phyloP scores from a whole-genome alignment of 2,329 filamentous ascomycete genomes.

The Alternaria incomplexa region DNA sequence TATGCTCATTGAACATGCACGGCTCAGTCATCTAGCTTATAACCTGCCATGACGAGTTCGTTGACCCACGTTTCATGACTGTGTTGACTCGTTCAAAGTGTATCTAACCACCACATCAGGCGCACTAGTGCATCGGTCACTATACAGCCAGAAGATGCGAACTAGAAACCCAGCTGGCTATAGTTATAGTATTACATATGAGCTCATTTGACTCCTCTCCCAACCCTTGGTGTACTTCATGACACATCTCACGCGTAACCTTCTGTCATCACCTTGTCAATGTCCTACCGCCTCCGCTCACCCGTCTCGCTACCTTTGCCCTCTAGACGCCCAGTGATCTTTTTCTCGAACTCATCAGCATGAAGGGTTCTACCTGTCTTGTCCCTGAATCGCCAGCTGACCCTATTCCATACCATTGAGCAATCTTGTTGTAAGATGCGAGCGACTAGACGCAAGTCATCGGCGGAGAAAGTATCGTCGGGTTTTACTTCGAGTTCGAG shows the following conservation, averaged over 20 bases:
- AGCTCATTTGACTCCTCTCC: background rate
- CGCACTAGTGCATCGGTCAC: background rate
- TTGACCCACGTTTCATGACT: background rate
- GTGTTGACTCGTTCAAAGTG: background rate
- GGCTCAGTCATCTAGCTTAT: background rate
- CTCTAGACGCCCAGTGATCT: slow-evolving; percentile 41
- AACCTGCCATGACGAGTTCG: background rate
- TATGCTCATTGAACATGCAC: background rate
- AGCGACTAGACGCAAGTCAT: slow-evolving; percentile 51
- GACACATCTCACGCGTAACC: background rate
- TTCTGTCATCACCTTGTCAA: background rate
- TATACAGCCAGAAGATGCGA: background rate
- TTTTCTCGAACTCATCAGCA: slow-evolving; percentile 52
- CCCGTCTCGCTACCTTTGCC: slow-evolving; percentile 1
- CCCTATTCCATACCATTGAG: slow-evolving; percentile 53
- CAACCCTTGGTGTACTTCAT: background rate
- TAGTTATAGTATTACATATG: background rate
- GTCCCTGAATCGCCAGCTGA: slow-evolving; percentile 57
- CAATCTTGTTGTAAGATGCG: slow-evolving; percentile 53
- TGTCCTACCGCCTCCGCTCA: background rate
- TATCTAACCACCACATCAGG: background rate
- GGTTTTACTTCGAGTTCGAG: slow-evolving; percentile 30
- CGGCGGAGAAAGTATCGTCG: slow-evolving; percentile 34
- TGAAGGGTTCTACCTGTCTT: slow-evolving; percentile 56
- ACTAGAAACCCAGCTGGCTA: background rate